These are phyloP conservation scores for Scutellaria minor DNA, from an alignment of 257 asterid species.

Conservation along the genomic window DNA sequence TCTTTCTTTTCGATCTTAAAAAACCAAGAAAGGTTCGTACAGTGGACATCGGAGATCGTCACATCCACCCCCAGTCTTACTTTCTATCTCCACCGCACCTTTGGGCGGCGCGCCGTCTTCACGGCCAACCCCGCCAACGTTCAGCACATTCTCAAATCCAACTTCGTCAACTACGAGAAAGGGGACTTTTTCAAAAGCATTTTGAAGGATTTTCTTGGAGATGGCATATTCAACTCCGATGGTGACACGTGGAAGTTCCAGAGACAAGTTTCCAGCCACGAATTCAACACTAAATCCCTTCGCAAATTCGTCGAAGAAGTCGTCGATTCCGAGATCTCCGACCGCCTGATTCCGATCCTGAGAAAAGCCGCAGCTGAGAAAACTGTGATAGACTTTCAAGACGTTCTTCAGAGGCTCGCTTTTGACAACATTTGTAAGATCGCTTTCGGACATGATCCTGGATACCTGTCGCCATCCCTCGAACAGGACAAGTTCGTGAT, in stretches of 20 bases:
- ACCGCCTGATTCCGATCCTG: conserved; percentile 43
- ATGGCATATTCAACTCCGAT: conserved; percentile 53
- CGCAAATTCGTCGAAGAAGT: conserved; percentile 43
- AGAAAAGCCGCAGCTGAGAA: conserved; percentile 28
- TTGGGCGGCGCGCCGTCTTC: conserved; percentile 30
- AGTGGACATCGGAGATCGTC: conserved; percentile 49
- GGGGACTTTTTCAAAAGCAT: conserved; percentile 25
- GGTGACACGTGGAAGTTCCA: conserved; percentile 56
- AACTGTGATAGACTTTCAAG: conserved; percentile 37
- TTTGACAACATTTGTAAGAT: conserved; percentile 51
- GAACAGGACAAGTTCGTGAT: conserved; percentile 40
- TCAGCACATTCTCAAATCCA: conserved; percentile 45
- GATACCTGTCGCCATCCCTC: conserved; percentile 41
- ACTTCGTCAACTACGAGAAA: conserved; percentile 45
- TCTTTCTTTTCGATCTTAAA: conserved; percentile 31
- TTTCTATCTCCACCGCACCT: conserved; percentile 37
- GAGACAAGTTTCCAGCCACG: conserved; percentile 54
- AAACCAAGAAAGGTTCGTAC: conserved; percentile 34
- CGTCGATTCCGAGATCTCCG: conserved; percentile 44
- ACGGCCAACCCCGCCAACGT: conserved; percentile 49
- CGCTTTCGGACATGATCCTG: conserved; percentile 54
- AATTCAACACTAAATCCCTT: conserved; percentile 51
- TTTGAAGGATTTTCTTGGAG: conserved; percentile 43
- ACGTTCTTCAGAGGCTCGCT: conserved; percentile 47
- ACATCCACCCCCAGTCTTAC: conserved; percentile 39